Evolutionary conservation across 192 early-diverging fungal genomes (phyloP).

Genomic region (Gaertneriomyces semiglobifer): DNA sequence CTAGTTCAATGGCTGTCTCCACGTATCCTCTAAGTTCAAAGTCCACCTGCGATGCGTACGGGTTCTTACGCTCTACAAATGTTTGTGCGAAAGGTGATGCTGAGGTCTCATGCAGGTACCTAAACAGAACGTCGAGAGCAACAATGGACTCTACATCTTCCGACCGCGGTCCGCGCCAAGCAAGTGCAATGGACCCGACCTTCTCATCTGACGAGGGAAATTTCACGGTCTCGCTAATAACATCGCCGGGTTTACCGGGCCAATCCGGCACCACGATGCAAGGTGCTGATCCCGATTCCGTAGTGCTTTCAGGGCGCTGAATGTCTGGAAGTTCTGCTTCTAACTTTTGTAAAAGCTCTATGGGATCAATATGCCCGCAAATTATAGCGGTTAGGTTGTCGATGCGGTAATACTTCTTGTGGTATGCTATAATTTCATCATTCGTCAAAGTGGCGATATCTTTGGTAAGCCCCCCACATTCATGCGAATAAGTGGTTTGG

Average conservation of each 20-base stretch:
- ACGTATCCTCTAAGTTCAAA: conserved; percentile 53
- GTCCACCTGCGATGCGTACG: conserved; percentile 60
- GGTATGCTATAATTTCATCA: conserved; percentile 72
- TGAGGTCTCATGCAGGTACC: conserved; percentile 66
- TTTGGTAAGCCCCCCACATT: conserved; percentile 72
- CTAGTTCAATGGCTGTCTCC: conserved; percentile 54
- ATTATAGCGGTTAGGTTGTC: conserved; percentile 70
- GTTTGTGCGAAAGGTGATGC: conserved; percentile 69
- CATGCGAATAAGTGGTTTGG: conserved; percentile 62
- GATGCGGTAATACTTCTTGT: conserved; percentile 67
- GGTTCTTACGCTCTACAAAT: conserved; percentile 70
- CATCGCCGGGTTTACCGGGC: conserved; percentile 22
- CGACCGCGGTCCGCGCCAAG: conserved; percentile 71
- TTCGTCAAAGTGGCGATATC: conserved; percentile 72
- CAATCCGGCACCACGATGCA: conserved; percentile 15
- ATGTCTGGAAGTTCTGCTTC: not conserved
- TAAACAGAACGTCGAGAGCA: conserved; percentile 68
- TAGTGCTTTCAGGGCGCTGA: not conserved
- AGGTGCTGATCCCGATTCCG: not conserved
- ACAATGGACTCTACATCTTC: conserved; percentile 57
- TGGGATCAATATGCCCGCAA: conserved; percentile 43
- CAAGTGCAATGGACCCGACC: conserved; percentile 57
- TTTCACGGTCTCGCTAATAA: conserved; percentile 46
- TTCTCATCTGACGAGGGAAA: conserved; percentile 67
- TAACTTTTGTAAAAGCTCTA: conserved; percentile 54